Base-by-base conservation (phyloP, 164 flowering plant genomes). In the Sextonia rubra region DNA sequence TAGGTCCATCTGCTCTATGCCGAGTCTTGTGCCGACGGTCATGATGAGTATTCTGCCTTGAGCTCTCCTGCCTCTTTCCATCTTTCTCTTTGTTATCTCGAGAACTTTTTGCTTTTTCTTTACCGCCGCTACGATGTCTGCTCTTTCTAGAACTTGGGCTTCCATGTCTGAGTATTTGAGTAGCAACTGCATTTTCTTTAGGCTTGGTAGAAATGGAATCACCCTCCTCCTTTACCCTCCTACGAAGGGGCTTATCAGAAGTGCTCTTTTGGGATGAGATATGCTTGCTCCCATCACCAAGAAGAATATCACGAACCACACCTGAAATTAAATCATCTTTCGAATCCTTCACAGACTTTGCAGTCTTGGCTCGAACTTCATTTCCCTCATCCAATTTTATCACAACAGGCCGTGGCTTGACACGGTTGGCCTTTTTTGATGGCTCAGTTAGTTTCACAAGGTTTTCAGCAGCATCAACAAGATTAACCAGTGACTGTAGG, bases 321-420 rank as follows among this genome's bases (percentile, higher is more conserved):
- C 87, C 92, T 25, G 97, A 87, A n/a, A 92, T 78, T n/a, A 77
- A 61, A 77, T 87, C 82, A 32, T 83, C 86, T 72, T 80, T 83
- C 6, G 62, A 26, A 37, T 80, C 84, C 64, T 73, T 76, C 67
- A 52, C 6, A 12, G 73, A 64, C 69, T 76, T 83, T 73, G 75
- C 77, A 3, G 75, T 27, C 8, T 68, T 71, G 62, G 74, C 66
- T 64, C 74, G 68, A 25, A 30, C 72, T 70, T 69, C 86, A 72
- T 85, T 88, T 55, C 86, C 90, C 52, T 86, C 91, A 71, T 93
- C 95, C 78, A 95, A 76, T 76, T 84, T 93, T 66, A 93, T 92
- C 49, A 95, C 99, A 74, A 88, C 86, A 7, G 99, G 99, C 73
- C 99, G 85, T 55, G 97, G 86, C 77, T 89, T 93, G 26, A 79